Base-by-base conservation (phyloP, 2,329 filamentous ascomycete species). In the Gaeumannomyces sp. region DNA sequence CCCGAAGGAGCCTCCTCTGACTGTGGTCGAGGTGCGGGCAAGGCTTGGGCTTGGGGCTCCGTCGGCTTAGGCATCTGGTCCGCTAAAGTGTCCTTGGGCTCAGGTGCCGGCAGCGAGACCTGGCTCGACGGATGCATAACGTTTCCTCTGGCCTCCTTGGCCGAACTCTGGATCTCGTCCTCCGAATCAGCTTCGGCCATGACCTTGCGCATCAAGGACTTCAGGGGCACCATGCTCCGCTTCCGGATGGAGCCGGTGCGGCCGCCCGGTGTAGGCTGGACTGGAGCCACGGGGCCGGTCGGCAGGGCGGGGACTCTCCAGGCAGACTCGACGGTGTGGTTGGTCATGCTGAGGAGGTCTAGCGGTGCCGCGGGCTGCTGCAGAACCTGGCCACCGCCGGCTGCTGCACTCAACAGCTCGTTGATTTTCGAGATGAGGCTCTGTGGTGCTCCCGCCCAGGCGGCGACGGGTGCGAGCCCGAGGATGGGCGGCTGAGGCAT, bases 281-380 rank as follows among this genome's bases (percentile, higher is more conserved):
- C 22, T 4, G 45, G 13, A 53, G 45, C 45, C 22, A 4, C 45
- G 19, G 45, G 19, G 5, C 19, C 69, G 64, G n/a, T 62, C 67
- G 72, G 71, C 10, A 79, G 67, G 6, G 76, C 75, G 1, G 79
- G 78, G 0, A 70, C 70, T 31, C 72, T 72, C 79, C 79, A 81
- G 0, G 71, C 67, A 4, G 78, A 74, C 62, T 81, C 78, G 27
- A 72, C 64, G 13, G 68, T 58, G 31, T 65, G 62, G 16, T 68
- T 67, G 16, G 68, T 64, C 27, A 69, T 67, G 7, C 65, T 67
- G 56, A 65, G 66, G 13, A 65, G 16, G 7, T 66, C 64, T 16
- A 53, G 65, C 7, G 56, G 35, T 53, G 62, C 45, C 22, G 45
- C 8, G 1, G 45, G 6, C 7, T n/a, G 45, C 45, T 53, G 45